Evolutionary conservation across 495 filamentous ascomycete genomes (phyloP).

Genomic region (Astrothelium macrocarpum): DNA sequence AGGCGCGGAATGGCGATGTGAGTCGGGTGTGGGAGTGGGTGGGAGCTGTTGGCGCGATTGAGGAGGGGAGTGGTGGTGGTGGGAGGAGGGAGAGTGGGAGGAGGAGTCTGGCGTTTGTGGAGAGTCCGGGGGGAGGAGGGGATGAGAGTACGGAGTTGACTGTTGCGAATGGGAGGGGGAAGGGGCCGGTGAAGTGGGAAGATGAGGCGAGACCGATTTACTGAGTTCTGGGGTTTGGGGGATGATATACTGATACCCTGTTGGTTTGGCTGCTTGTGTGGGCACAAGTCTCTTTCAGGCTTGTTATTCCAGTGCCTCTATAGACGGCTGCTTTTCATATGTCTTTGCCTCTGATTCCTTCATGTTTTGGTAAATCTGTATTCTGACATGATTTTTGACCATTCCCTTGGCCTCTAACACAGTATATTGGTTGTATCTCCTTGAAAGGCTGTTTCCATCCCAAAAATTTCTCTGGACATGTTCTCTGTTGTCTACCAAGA

Average conservation of each 20-base stretch:
- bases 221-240: not conserved
- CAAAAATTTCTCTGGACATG: no score
- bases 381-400: not conserved
- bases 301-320: not conserved
- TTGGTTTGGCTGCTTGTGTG: not conserved
- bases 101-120: not conserved
- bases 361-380: not conserved
- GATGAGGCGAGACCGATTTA: not conserved
- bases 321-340: not conserved
- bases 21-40: conserved; percentile 95
- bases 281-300: not conserved
- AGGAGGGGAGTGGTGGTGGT: not conserved
- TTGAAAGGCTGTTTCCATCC: no score
- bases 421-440: no score
- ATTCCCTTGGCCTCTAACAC: no score
- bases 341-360: not conserved
- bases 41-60: conserved; percentile 42
- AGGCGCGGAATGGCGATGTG: conserved; percentile 75
- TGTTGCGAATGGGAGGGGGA: not conserved
- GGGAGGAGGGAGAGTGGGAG: not conserved
- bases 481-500: no score
- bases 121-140: not conserved
- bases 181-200: conserved; percentile 3
- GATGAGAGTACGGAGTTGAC: not conserved
- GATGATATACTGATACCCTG: not conserved